These are phyloP conservation scores for Asparagopsis taxiformis DNA, from an alignment of 31 red algal species.

Conservation along the genomic window DNA sequence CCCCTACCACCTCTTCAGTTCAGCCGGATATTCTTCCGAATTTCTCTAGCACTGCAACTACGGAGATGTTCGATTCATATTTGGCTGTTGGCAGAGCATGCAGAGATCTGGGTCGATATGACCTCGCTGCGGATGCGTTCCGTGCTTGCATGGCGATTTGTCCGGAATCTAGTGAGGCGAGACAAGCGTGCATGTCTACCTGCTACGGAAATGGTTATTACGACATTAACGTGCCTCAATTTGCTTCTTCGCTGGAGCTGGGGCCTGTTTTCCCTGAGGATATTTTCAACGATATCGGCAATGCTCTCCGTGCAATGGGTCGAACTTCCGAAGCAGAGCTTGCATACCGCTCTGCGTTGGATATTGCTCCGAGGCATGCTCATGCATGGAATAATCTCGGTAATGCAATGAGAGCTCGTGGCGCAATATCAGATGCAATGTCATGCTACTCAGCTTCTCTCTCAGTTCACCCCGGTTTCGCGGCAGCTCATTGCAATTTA, in stretches of 20 bases:
- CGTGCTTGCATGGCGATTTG: slow-evolving; percentile 50
- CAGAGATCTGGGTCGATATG: too few relatives aligned
- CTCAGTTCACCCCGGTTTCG: slow-evolving; percentile 47
- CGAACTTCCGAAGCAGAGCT: slow-evolving; percentile 50
- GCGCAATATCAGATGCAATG: slow-evolving; percentile 45
- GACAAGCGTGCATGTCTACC: slow-evolving; percentile 13
- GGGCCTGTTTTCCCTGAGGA: too few relatives aligned
- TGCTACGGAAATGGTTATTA: slow-evolving; percentile 34
- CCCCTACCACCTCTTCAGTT: too few relatives aligned
- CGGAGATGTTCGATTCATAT: slow-evolving; percentile 43
- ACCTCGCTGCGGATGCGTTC: slow-evolving; percentile 33
- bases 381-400: slow-evolving; percentile 66
- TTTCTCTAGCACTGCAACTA: slow-evolving; percentile 14
- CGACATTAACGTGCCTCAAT: slow-evolving; percentile 15
- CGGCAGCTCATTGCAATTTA: slow-evolving; percentile 73
- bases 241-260: too few relatives aligned
- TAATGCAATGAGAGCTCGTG: slow-evolving; percentile 58
- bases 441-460: slow-evolving; percentile 37
- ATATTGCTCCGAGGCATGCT: slow-evolving; percentile 48
- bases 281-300: too few relatives aligned
- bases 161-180: slow-evolving; percentile 47
- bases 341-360: slow-evolving; percentile 58
- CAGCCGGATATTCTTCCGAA: slow-evolving; percentile 28
- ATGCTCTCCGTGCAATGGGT: slow-evolving; percentile 50
- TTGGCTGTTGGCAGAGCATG: slow-evolving; percentile 29